These are phyloP conservation scores for Fusarium sp. DNA, from an alignment of 2,329 filamentous ascomycete species.

Conservation along the genomic window DNA sequence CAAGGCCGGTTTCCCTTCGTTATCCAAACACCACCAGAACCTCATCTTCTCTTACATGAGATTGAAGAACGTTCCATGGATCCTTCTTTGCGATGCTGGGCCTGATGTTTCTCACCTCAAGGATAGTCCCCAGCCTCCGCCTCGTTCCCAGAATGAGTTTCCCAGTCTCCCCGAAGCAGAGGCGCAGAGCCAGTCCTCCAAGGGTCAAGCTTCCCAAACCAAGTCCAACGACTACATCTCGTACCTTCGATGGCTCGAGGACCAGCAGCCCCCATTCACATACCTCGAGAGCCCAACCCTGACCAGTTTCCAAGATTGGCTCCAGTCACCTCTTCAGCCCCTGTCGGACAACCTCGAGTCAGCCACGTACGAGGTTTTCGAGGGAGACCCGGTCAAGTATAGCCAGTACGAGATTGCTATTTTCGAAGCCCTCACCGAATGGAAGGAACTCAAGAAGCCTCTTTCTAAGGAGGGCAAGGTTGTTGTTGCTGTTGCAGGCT, in stretches of 20 bases:
- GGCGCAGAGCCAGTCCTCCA: constrained; percentile 49
- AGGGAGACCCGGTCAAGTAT: constrained; percentile 98
- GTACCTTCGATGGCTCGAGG: constrained; percentile 87
- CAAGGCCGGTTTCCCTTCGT: constrained; percentile 69
- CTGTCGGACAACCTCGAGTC: constrained; percentile 96
- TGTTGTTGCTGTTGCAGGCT: constrained; percentile 91
- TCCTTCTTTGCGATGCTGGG: constrained; percentile 72
- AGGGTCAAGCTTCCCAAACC: constrained; percentile 42
- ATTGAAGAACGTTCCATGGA: constrained; percentile 70
- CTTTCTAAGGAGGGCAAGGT: constrained; percentile 77
- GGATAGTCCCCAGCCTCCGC: constrained; percentile 35
- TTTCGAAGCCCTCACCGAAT: constrained; percentile 82
- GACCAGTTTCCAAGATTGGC: constrained; percentile 84
- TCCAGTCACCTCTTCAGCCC: constrained; percentile 94
- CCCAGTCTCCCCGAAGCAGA: constrained; percentile 77
- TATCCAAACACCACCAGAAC: constrained; percentile 70
- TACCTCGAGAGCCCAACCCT: constrained; percentile 63
- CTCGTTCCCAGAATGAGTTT: constrained; percentile 64
- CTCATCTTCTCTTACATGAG: constrained; percentile 72
- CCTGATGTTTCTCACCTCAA: constrained; percentile 55
- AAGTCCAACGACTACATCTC: constrained; percentile 65
- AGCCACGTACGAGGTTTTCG: constrained; percentile 97
- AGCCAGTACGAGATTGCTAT: constrained; percentile 93
- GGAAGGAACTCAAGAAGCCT: constrained; percentile 77
- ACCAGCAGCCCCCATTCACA: constrained; percentile 75